Evolutionary conservation across 1,284 basidiomycete genomes (phyloP), one percentile per base, ranked within the genome.

Genomic region (Volvariella surrecta): DNA sequence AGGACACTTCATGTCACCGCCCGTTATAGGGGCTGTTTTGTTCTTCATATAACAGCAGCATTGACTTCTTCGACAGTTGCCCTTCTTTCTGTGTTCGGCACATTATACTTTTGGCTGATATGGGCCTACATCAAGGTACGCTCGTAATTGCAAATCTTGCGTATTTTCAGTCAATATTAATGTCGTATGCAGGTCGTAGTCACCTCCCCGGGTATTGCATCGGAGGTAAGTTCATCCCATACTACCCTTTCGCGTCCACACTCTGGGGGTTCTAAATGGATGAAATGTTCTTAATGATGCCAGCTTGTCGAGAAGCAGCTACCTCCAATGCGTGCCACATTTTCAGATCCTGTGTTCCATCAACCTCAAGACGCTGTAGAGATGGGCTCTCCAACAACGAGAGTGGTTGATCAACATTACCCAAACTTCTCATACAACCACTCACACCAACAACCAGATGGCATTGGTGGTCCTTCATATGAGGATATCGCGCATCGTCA

Each of bases 71-170:
- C 24, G 44, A 4, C 45, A 87, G 83, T 82, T 46, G 75, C 66
- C 0, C 68, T 81, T 38, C 54, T 86, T 21, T 64, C 71, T 0
- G 68, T 76, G 2, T 87, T 79, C 52, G 66, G 66, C 31, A 48
- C 83, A 2, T 54, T 89, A 11, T 79, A 72, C 42, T 49, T 81
- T n/a, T 80, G 87, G 74, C 74, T 78, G 65, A 43, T 79, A 0
- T 88, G 85, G 84, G 67, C 76, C 2, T 90, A 89, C 58, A 48
- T 70, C 15, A 79, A 73, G 70, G 85, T 84, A 44, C 39, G 62
- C 54, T 37, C 32, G 18, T 22, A 6, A 30, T 43, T 28, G 20
- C 35, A 32, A 30, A 40, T 45, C 18, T 30, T 17, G 11, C 16
- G 15, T 45, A 13, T 16, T 35, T 17, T 21, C 39, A 41, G 44